phyloP scores from a whole-genome alignment of 768 basidiomycete genomes.

The Clitopilus hobsonii region DNA sequence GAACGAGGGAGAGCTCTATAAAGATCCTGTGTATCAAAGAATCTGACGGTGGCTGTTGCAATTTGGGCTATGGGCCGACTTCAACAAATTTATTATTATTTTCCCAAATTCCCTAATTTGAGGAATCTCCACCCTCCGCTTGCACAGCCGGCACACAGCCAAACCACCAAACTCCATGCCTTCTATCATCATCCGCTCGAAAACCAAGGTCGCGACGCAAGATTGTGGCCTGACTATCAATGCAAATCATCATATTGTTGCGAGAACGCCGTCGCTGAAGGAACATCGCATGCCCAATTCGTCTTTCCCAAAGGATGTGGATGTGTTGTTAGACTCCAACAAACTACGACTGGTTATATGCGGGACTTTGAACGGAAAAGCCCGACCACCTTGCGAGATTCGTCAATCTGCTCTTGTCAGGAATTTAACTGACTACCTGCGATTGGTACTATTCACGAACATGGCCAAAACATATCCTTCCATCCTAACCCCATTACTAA shows the following conservation, averaged over 20 bases:
- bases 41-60: slow-evolving; percentile 17
- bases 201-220: slow-evolving; percentile 39
- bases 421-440: slow-evolving; percentile 48
- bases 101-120: slow-evolving; percentile 4
- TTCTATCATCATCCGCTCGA: slow-evolving; percentile 25
- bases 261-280: slow-evolving; percentile 23
- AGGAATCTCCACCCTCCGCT: background rate
- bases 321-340: slow-evolving; percentile 46
- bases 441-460: slow-evolving; percentile 29
- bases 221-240: slow-evolving; percentile 40
- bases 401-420: slow-evolving; percentile 42
- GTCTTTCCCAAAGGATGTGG: slow-evolving; percentile 34
- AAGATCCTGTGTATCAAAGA: slow-evolving; percentile 12
- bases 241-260: slow-evolving; percentile 37
- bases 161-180: slow-evolving; percentile 19
- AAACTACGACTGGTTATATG: slow-evolving; percentile 45
- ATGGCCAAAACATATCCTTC: background rate
- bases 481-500: background rate
- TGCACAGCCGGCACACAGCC: background rate
- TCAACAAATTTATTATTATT: slow-evolving; percentile 7
- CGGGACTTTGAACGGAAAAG: slow-evolving; percentile 44
- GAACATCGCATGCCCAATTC: slow-evolving; percentile 27
- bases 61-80: slow-evolving; percentile 19
- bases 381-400: slow-evolving; percentile 35
- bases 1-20: slow-evolving; percentile 8